Evolutionary conservation across 768 basidiomycete genomes (phyloP).

Genomic region (Kwoniella dejecticola): DNA sequence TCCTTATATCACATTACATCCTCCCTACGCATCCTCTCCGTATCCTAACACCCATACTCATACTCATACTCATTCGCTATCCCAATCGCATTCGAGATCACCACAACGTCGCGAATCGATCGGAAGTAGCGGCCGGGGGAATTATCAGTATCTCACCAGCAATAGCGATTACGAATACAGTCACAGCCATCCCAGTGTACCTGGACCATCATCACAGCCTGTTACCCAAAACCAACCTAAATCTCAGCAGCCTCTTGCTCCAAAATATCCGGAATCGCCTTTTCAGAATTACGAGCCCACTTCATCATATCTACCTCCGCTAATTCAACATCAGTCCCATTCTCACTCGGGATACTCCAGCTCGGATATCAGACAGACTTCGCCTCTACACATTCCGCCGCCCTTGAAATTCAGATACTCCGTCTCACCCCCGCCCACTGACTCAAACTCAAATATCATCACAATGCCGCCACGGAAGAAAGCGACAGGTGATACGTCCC

Average conservation of each 20-base stretch:
- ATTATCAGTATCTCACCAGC: neutral
- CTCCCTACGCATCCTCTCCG: neutral
- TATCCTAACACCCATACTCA: neutral
- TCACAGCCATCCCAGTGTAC: neutral
- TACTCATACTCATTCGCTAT: slow-evolving; percentile 13
- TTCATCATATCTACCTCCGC: neutral
- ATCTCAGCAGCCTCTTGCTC: neutral
- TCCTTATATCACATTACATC: neutral
- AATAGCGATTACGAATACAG: neutral
- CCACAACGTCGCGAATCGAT: slow-evolving; percentile 3
- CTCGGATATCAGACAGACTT: slow-evolving; percentile 1
- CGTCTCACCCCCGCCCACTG: slow-evolving; percentile 41
- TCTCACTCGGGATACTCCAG: neutral
- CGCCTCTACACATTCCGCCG: slow-evolving; percentile 40
- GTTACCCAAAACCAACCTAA: too few relatives aligned
- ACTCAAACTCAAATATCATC: neutral
- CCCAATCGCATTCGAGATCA: slow-evolving; percentile 16
- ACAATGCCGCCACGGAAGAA: slow-evolving; percentile 43
- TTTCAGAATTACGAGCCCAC: neutral
- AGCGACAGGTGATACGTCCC: slow-evolving; percentile 19
- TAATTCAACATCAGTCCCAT: neutral
- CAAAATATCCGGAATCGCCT: slow-evolving; percentile 1
- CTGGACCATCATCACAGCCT: slow-evolving; percentile 4
- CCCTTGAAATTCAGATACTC: slow-evolving; percentile 49
- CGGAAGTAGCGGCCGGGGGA: slow-evolving; percentile 1